Evolutionary conservation across 208 protist species (phyloP).

Genomic region (Crithidia thermophila): DNA sequence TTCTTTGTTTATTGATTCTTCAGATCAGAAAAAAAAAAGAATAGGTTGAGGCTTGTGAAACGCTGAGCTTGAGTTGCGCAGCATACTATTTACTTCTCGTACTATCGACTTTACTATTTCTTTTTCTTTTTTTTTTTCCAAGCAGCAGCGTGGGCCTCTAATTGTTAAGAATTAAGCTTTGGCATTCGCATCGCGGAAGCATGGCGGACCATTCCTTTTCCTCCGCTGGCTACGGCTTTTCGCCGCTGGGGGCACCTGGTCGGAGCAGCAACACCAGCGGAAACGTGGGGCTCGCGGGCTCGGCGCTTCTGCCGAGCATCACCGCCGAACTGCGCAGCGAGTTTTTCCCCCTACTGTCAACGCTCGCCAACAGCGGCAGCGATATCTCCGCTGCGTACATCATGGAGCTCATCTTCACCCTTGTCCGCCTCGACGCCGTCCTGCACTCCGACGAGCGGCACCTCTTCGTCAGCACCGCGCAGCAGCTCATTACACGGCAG

Average conservation of each 20-base stretch:
- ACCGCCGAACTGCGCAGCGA: slow-evolving; percentile 58
- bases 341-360: slow-evolving; percentile 65
- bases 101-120: too few species aligned
- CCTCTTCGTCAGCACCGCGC: slow-evolving; percentile 70
- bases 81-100: too few species aligned
- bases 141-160: too few species aligned
- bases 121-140: too few species aligned
- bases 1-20: too few species aligned
- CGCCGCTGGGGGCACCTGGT: background rate
- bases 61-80: too few species aligned
- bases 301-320: slow-evolving; percentile 47
- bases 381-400: slow-evolving; percentile 58
- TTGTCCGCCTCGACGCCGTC: slow-evolving; percentile 69
- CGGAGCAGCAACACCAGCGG: slow-evolving; percentile 20
- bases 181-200: too few species aligned
- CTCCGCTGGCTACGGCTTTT: background rate
- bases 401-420: slow-evolving; percentile 73
- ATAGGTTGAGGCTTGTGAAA: too few species aligned
- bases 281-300: slow-evolving; percentile 14
- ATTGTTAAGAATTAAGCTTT: too few species aligned
- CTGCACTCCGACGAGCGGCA: slow-evolving; percentile 69
- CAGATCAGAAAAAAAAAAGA: too few species aligned
- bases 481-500: slow-evolving; percentile 51
- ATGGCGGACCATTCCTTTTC: slow-evolving; percentile 2
- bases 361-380: slow-evolving; percentile 42